Conservation (phyloP, 768 basidiomycete genomes). For the Suillus lakei region DNA sequence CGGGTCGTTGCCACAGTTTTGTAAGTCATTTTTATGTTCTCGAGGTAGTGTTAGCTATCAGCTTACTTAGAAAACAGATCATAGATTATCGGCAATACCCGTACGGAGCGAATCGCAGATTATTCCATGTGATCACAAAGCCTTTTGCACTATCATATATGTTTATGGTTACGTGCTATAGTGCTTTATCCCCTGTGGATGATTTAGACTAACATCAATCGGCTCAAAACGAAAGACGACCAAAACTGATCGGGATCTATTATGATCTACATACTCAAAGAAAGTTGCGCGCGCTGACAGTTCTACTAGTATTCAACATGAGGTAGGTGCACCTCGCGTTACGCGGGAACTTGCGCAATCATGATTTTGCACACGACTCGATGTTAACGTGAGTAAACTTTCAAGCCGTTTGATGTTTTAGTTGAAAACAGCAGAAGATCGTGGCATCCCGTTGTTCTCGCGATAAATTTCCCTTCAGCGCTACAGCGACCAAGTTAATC, state of each 20-base stretch:
- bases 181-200: background rate
- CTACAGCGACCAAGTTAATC: background rate
- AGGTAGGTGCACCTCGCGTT: background rate
- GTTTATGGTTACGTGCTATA: background rate
- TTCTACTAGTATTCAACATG: background rate
- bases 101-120: background rate
- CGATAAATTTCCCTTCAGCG: background rate
- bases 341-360: background rate
- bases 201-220: background rate
- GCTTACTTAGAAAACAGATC: background rate
- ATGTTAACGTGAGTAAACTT: background rate
- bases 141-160: no score
- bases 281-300: background rate
- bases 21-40: slow-evolving; percentile 43
- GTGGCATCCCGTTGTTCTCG: background rate
- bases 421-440: background rate
- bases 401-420: background rate
- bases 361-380: background rate
- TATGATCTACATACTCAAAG: background rate
- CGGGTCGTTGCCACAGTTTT: slow-evolving; percentile 82
- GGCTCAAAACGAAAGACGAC: background rate
- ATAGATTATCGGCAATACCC: background rate
- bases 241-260: background rate
- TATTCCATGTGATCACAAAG: background rate
- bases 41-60: background rate